These are phyloP conservation scores for Paradendryphiella salina DNA, from an alignment of 2,329 filamentous ascomycete species.

Conservation along the genomic window DNA sequence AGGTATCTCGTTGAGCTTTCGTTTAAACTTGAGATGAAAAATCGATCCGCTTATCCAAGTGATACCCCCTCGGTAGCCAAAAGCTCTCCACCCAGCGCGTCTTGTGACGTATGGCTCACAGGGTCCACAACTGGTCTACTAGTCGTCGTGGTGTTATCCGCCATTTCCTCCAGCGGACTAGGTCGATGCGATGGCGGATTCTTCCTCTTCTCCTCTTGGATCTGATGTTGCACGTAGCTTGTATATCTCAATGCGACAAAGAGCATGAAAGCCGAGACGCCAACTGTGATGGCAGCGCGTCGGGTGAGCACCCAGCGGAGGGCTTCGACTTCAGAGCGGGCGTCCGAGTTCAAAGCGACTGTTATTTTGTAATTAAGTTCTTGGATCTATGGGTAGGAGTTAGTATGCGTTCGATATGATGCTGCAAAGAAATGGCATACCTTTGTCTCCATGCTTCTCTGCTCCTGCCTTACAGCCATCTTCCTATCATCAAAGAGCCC, in stretches of 20 bases:
- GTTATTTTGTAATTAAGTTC: conserved; percentile 97
- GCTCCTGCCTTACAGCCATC: conserved; percentile 87
- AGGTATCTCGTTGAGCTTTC: too few relatives aligned
- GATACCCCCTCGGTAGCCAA: conserved; percentile 41
- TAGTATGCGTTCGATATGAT: neutral
- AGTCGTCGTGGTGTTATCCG: neutral
- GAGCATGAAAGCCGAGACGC: conserved; percentile 51
- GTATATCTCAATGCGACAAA: conserved; percentile 48
- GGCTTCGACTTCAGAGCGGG: conserved; percentile 88
- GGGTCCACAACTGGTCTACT: conserved; percentile 7
- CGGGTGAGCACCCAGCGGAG: conserved; percentile 81
- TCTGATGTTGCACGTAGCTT: conserved; percentile 46
- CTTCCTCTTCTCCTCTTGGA: conserved; percentile 48
- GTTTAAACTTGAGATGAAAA: too few relatives aligned
- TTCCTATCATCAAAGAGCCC: conserved; percentile 96
- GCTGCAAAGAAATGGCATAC: conserved; percentile 48
- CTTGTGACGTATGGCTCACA: conserved; percentile 13
- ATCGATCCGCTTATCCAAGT: conserved; percentile 38
- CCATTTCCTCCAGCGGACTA: conserved; percentile 17
- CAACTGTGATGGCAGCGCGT: conserved; percentile 65
- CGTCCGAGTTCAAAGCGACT: conserved; percentile 83
- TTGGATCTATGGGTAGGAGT: conserved; percentile 66
- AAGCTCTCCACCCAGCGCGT: conserved; percentile 37
- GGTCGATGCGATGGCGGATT: conserved; percentile 24
- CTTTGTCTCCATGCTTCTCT: conserved; percentile 79